phyloP scores from a whole-genome alignment of 805 yeast species.

The Kodamaea sagamina region DNA sequence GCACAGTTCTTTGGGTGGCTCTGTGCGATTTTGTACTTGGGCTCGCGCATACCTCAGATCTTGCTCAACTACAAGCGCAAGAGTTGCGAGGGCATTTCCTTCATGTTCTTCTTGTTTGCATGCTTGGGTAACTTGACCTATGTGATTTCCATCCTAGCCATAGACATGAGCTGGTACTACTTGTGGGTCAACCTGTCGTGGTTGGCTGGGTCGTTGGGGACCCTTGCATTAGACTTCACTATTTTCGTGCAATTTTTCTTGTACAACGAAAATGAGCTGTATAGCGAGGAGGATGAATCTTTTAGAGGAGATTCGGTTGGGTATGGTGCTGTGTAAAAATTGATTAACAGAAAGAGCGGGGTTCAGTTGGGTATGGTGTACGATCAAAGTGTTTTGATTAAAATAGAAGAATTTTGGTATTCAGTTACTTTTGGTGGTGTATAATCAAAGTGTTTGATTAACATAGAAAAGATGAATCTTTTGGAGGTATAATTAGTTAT shows the following conservation, averaged over 20 bases:
- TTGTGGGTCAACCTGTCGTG: constrained; percentile 83
- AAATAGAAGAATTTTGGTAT: too few relatives aligned
- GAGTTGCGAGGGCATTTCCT: constrained; percentile 93
- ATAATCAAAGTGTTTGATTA: too few relatives aligned
- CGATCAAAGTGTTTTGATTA: too few relatives aligned
- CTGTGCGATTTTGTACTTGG: constrained; percentile 74
- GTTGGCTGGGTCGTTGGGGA: constrained; percentile 90
- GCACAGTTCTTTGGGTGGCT: constrained; percentile 89
- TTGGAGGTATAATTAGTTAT: constrained; percentile 6
- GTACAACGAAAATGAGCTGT: constrained; percentile 50
- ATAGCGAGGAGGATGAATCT: constrained; percentile 21
- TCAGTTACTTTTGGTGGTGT: too few relatives aligned
- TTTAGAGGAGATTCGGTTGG: constrained; percentile 10
- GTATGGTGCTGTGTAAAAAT: constrained; percentile 12
- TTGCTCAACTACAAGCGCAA: constrained; percentile 80
- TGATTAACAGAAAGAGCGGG: too few relatives aligned
- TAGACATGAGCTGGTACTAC: constrained; percentile 69
- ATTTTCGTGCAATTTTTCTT: constrained; percentile 85
- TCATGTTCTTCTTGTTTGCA: constrained; percentile 91
- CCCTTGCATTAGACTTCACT: constrained; percentile 77
- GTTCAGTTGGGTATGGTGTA: too few relatives aligned
- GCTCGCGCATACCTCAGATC: constrained; percentile 92
- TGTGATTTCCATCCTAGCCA: constrained; percentile 79
- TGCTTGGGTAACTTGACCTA: constrained; percentile 92
- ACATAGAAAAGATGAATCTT: background rate